Percentiles rank a stretch among this genome's conserved stretches.
Conservation (phyloP, 169 alveolate species). For the Plasmodium cynomolgi region DNA sequence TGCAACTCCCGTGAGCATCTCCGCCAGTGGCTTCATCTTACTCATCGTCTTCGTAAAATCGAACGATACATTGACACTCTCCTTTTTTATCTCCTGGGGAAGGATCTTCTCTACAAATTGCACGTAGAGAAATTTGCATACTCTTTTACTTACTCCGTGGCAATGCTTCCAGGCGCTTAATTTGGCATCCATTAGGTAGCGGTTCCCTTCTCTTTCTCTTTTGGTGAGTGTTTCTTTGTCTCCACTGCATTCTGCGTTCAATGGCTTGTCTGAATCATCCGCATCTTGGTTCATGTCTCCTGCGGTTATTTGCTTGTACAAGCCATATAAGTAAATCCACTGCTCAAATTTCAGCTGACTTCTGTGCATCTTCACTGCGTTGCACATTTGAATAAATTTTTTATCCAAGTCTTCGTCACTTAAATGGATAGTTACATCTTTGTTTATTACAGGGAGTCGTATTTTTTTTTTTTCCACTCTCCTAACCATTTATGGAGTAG, state of each 20-base stretch:
- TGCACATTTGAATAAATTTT: constrained; percentile 19
- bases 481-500: neutral
- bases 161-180: constrained; percentile 39
- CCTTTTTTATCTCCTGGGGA: constrained; percentile 30
- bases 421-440: constrained; percentile 8
- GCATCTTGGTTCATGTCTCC: constrained; percentile 8
- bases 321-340: constrained; percentile 54
- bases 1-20: neutral
- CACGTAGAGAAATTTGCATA: constrained; percentile 44
- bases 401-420: constrained; percentile 45
- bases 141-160: constrained; percentile 13
- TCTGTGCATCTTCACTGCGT: constrained; percentile 30
- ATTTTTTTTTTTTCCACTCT: neutral
- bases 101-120: constrained; percentile 26
- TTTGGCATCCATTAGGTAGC: constrained; percentile 7
- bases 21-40: constrained; percentile 50
- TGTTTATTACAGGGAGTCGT: constrained; percentile 16
- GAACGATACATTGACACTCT: neutral
- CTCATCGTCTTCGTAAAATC: constrained; percentile 27
- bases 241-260: neutral
- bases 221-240: neutral
- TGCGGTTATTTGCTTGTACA: constrained; percentile 15
- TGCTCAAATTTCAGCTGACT: constrained; percentile 14
- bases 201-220: neutral
- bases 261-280: neutral